Evolutionary conservation across 2,329 filamentous ascomycete species (phyloP), one percentile per base, ranked within the genome.

Genomic region (Stagonosporopsis rhizophila): DNA sequence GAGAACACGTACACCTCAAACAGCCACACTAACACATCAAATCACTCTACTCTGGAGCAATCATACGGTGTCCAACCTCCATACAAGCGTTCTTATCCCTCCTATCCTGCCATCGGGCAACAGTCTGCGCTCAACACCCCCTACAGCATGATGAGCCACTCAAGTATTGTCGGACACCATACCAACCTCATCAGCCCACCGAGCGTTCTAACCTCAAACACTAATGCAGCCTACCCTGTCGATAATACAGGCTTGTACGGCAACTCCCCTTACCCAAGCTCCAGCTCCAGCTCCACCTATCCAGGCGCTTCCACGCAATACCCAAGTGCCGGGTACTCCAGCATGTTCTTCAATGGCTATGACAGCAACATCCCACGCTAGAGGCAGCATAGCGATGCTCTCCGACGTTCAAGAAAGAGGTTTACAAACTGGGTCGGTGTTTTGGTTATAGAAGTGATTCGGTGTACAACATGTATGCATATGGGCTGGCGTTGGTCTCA

Each of bases 61-160:
- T 9, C 53, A 34, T 56, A 52, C 32, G 42, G 47, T 12, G 25
- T 25, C 3, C 53, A 52, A 11, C 53, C 53, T n/a, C 32, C 53
- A 22, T 56, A 52, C 38, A 56, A 56, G 35, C 53, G 53, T n/a
- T 32, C 47, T 14, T 52, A 34, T 17, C 44, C 53, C 11, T 32
- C 53, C 15, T 56, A 56, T 14, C 53, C 53, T 38, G 9, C 42
- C n/a, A 27, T 52, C 12, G 47, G 47, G 34, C 53, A 52, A 11
- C 27, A 35, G 20, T 20, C 42, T 32, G 17, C 53, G 20, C 30
- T 56, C 17, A 14, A 38, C 7, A 20, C 37, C 11, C 53, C 53
- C n/a, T 56, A 52, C 38, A 44, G 20, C 48, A 56, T 56, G 53
- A 56, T 56, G 53, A 48, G n/a, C 20, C 47, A 52, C 1, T 27